phyloP scores from a whole-genome alignment of 1,139 yeast genomes.

The Hemisphaericaspora xylofermentans region DNA sequence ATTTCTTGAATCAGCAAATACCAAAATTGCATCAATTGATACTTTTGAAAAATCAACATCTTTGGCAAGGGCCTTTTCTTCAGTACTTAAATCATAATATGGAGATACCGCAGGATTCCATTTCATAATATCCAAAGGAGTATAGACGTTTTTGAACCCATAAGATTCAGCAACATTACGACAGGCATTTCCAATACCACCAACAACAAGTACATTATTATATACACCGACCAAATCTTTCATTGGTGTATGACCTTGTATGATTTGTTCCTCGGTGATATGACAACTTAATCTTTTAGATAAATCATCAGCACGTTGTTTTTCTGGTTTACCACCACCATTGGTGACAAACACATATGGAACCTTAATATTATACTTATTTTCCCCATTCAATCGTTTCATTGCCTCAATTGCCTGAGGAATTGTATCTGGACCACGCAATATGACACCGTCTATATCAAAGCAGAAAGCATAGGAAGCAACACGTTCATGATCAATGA shows the following conservation, averaged over 20 bases:
- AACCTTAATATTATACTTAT: constrained; percentile 75
- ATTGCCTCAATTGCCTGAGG: constrained; percentile 76
- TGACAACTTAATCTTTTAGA: constrained; percentile 57
- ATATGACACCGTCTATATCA: constrained; percentile 83
- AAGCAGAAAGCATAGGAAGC: constrained; percentile 86
- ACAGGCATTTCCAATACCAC: constrained; percentile 83
- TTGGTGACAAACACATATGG: constrained; percentile 85
- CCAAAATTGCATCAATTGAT: constrained; percentile 68
- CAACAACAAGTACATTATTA: constrained; percentile 75
- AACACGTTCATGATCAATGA: constrained; percentile 66
- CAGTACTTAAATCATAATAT: constrained; percentile 71
- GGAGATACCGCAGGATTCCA: constrained; percentile 89
- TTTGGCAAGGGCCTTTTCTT: constrained; percentile 55
- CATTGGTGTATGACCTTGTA: constrained; percentile 92
- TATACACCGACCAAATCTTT: constrained; percentile 65
- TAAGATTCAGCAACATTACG: constrained; percentile 74
- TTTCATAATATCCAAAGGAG: constrained; percentile 76
- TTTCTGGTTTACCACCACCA: constrained; percentile 85
- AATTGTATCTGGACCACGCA: constrained; percentile 76
- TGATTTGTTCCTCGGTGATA: constrained; percentile 72
- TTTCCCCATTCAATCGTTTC: constrained; percentile 68
- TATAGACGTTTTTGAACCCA: constrained; percentile 73
- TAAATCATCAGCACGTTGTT: constrained; percentile 67
- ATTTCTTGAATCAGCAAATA: constrained; percentile 80
- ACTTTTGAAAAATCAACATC: constrained; percentile 66